These are phyloP conservation scores for Protostelium mycophagum DNA, from an alignment of 78 protist genomes.

Conservation along the genomic window DNA sequence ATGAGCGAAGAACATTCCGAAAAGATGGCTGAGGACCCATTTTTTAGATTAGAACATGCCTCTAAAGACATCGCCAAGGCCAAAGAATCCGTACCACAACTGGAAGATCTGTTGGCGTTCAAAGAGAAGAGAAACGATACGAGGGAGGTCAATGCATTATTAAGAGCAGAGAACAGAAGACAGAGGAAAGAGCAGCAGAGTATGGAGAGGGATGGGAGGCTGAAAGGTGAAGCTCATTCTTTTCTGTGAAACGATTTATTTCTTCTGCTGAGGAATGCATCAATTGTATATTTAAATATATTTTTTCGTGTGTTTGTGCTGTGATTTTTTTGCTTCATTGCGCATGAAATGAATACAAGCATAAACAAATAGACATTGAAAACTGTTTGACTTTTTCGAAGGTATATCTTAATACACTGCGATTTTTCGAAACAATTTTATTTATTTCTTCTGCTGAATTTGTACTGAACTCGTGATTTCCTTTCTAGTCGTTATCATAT, in stretches of 20 bases:
- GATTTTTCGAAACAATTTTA: too few species aligned
- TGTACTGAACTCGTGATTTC: too few species aligned
- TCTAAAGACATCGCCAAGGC: slow-evolving; percentile 25
- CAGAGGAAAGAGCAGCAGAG: slow-evolving; percentile 9
- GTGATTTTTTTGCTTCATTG: too few species aligned
- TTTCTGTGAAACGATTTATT: too few species aligned
- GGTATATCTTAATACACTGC: too few species aligned
- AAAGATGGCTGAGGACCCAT: slow-evolving; percentile 17
- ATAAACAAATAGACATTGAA: too few species aligned
- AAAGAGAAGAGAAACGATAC: slow-evolving; percentile 10
- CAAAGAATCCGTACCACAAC: background rate
- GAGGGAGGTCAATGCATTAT: slow-evolving; percentile 7
- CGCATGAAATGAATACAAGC: too few species aligned
- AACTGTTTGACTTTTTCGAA: too few species aligned
- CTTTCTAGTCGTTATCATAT: background rate
- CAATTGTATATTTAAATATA: too few species aligned
- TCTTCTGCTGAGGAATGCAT: too few species aligned
- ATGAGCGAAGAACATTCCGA: background rate
- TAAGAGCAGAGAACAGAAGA: slow-evolving; percentile 37
- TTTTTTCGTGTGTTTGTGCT: too few species aligned
- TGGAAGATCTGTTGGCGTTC: slow-evolving; percentile 13
- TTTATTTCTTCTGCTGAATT: too few species aligned
- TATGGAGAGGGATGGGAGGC: background rate
- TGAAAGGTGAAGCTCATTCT: background rate
- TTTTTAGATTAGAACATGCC: slow-evolving; percentile 13